Evolutionary conservation across 192 early-diverging fungal species (phyloP), one percentile per base, ranked within the genome.

Genomic region (Linderina pennispora): DNA sequence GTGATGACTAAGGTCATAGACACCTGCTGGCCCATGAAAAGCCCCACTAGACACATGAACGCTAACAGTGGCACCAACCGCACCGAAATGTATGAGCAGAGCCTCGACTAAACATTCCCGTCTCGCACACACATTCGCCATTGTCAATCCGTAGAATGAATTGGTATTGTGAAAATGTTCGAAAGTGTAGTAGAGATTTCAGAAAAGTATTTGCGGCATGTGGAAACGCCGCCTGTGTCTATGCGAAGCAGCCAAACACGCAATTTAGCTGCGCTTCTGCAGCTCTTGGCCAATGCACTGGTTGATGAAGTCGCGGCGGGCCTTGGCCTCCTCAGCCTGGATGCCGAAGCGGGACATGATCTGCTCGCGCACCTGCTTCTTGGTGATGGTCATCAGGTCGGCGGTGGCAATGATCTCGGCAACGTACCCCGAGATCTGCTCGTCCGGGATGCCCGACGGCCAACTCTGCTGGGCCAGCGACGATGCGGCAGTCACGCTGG

Each of bases 381-480:
- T 97, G 34, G 97, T 99, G 39, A 99, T 86, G n/a, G 85, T 89
- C 94, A 96, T 97, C 44, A 99, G 63, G 53, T 99, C 87, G 8
- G 90, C 90, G 0, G 86, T 88, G 11, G 82, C 62, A 17, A 99
- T 78, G 23, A 96, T 88, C 51, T 85, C 84, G 45, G 76, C 75
- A 26, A 90, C 83, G 50, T 84, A 76, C 23, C 50, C 48, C 3
- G 81, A 58, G 34, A 90, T 65, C 47, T 89, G 79, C 22, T 84
- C 82, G 46, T 92, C 83, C 1, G 81, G 62, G 18, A 83, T 84
- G 3, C 65, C 64, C 25, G 70, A 74, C 8, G 53, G 70, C 70
- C 70, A 74, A 21, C 55, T 55, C 36, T 50, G 50, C 19, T 16
- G 4, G 35, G 32, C 40, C 45, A 42, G 54, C 36, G 41, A 8